A percentile compares a stretch with the other conserved stretches of the same genome.
Evolutionary conservation across 2,329 filamentous ascomycete genomes (phyloP).

Genomic region (Fusarium luffae): DNA sequence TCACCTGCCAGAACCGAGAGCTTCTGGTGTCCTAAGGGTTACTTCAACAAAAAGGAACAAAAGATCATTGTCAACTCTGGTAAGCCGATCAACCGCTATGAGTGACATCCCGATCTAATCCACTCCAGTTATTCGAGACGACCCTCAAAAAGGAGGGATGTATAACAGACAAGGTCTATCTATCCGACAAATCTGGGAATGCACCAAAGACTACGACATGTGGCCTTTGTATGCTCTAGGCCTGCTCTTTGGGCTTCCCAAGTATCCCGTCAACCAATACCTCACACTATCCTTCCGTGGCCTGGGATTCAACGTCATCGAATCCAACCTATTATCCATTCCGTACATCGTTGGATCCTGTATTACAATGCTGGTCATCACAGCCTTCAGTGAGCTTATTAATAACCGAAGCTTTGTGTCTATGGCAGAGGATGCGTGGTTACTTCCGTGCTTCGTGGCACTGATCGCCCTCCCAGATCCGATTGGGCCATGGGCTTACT

Average conservation of each 20-base stretch:
- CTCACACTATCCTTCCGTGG: constrained; percentile 63
- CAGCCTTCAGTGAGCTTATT: constrained; percentile 60
- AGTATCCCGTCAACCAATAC: constrained; percentile 58
- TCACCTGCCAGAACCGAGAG: not conserved
- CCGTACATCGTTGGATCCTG: constrained; percentile 60
- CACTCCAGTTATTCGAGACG: constrained; percentile 62
- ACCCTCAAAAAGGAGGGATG: constrained; percentile 66
- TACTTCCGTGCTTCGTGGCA: constrained; percentile 63
- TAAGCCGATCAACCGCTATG: not conserved
- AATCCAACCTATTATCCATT: constrained; percentile 64
- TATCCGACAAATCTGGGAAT: constrained; percentile 56
- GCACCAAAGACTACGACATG: constrained; percentile 63
- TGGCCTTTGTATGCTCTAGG: constrained; percentile 64
- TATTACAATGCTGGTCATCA: constrained; percentile 52
- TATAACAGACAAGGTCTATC: constrained; percentile 63
- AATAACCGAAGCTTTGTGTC: constrained; percentile 61
- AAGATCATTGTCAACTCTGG: constrained; percentile 60
- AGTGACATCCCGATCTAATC: accelerated
- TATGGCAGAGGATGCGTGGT: constrained; percentile 62
- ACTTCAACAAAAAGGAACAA: not conserved
- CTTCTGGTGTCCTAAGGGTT: not conserved
- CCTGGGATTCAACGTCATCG: constrained; percentile 55
- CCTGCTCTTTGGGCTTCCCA: constrained; percentile 59
- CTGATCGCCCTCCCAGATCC: constrained; percentile 53
- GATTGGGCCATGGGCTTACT: not conserved